Conservation (phyloP, 1,284 basidiomycete species). For the Marasmius fiardii region DNA sequence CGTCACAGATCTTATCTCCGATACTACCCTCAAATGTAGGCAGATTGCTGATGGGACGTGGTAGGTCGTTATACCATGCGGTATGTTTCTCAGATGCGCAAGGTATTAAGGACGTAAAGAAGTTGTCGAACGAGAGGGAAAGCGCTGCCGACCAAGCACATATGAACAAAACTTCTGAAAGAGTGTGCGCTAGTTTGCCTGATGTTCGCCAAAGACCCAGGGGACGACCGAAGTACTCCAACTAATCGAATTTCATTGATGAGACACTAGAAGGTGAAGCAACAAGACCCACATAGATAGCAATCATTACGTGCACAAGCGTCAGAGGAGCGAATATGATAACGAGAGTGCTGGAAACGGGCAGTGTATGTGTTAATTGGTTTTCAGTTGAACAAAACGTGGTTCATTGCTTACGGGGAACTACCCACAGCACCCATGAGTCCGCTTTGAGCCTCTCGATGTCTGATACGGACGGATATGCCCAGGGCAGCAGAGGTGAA, state of each 20-base stretch:
- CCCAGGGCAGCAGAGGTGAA: conserved; percentile 81
- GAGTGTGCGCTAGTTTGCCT: conserved; percentile 75
- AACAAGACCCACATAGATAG: conserved; percentile 65
- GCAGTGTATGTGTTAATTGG: conserved; percentile 9
- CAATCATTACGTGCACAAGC: conserved; percentile 80
- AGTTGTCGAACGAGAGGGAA: conserved; percentile 87
- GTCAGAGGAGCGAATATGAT: conserved; percentile 87
- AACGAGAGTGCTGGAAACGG: conserved; percentile 62
- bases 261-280: not conserved
- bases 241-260: conserved; percentile 34
- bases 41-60: conserved; percentile 40
- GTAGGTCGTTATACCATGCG: conserved; percentile 69
- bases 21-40: conserved; percentile 44
- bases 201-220: conserved; percentile 88
- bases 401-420: conserved; percentile 54
- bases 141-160: conserved; percentile 91
- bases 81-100: conserved; percentile 59
- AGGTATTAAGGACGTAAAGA: conserved; percentile 82
- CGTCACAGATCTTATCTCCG: conserved; percentile 60
- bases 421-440: conserved; percentile 75
- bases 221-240: conserved; percentile 90
- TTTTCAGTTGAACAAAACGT: conserved; percentile 25
- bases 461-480: conserved; percentile 74
- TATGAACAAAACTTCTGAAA: conserved; percentile 84
- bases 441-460: conserved; percentile 46